Conservation (phyloP, 345 rosid species). For the Ceriops zippeliana region DNA sequence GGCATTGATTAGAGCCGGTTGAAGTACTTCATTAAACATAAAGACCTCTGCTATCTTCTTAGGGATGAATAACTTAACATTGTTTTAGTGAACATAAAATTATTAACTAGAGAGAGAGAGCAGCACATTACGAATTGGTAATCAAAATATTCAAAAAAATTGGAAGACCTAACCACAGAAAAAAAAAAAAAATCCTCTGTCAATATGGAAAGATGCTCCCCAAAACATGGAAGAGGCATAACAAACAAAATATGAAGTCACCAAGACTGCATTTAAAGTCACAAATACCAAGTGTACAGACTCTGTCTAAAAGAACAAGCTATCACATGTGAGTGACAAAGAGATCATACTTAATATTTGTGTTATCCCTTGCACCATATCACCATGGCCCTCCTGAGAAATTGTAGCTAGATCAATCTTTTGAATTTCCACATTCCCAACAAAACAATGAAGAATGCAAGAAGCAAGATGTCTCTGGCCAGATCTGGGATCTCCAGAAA, state of each 20-base stretch:
- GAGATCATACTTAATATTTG: slow-evolving; percentile 67
- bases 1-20: no score
- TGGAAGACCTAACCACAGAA: background rate
- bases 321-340: background rate
- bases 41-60: no score
- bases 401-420: slow-evolving; percentile 88
- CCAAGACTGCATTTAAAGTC: no score
- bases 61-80: no score
- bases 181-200: background rate
- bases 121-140: no score
- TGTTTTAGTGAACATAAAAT: no score
- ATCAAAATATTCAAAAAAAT: no score
- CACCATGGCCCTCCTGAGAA: slow-evolving; percentile 91
- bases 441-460: slow-evolving; percentile 77
- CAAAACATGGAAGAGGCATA: no score
- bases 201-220: background rate
- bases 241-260: no score
- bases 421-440: slow-evolving; percentile 76
- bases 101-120: no score
- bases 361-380: slow-evolving; percentile 76
- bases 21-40: no score
- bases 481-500: slow-evolving; percentile 78
- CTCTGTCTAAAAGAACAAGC: background rate
- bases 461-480: slow-evolving; percentile 95
- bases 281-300: no score